Conservation (phyloP, 2,329 filamentous ascomycete species). For the Fusarium bactridioides region DNA sequence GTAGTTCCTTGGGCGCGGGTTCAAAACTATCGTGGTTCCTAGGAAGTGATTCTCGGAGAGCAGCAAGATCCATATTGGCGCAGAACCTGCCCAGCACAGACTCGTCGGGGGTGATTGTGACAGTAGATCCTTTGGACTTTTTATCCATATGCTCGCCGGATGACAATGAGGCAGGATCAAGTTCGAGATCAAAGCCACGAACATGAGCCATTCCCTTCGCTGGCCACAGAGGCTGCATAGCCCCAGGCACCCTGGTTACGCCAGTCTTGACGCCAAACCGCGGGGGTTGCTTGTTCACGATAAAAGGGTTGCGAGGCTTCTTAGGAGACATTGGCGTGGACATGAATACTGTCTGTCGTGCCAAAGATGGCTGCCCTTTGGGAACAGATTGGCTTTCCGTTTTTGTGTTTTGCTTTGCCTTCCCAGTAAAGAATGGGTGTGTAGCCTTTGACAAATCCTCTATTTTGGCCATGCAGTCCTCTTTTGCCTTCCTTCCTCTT, state of each 20-base stretch:
- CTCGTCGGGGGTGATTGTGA: conserved; percentile 52
- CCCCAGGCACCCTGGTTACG: conserved; percentile 69
- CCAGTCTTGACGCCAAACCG: conserved; percentile 55
- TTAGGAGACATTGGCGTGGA: conserved; percentile 63
- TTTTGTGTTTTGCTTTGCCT: conserved; percentile 42
- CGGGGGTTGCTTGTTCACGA: conserved; percentile 45
- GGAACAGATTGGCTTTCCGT: conserved; percentile 25
- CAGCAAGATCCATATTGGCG: conserved; percentile 38
- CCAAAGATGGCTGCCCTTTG: conserved; percentile 37
- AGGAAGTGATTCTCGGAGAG: conserved; percentile 42
- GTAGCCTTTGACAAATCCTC: conserved; percentile 41
- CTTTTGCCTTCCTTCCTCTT: conserved; percentile 37
- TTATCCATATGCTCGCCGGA: conserved; percentile 39
- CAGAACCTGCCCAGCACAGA: conserved; percentile 50
- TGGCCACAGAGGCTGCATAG: conserved; percentile 76
- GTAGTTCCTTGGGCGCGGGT: conserved; percentile 57
- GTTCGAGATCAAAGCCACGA: conserved; percentile 52
- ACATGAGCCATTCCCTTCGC: conserved; percentile 70
- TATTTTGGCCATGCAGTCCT: conserved; percentile 33
- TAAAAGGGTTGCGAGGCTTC: conserved; percentile 46
- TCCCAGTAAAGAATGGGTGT: conserved; percentile 55
- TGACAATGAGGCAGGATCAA: neutral
- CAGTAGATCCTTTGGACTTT: conserved; percentile 60
- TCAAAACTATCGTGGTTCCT: conserved; percentile 50
- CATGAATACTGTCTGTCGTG: conserved; percentile 55